phyloP scores from a whole-genome alignment of 495 filamentous ascomycete genomes.

The Xylaria sp. region DNA sequence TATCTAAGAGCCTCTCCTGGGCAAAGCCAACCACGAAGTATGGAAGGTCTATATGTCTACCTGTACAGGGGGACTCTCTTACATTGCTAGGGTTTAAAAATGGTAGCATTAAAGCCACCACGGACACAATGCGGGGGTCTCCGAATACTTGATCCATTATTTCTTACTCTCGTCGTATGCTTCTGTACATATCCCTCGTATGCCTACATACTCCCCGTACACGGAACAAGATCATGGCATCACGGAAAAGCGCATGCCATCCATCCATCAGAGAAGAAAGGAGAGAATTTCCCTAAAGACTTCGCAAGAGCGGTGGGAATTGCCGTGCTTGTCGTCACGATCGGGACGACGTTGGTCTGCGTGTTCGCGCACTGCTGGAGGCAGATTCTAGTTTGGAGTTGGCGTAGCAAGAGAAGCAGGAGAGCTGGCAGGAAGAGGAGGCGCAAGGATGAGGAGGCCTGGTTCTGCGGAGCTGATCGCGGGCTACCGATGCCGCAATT shows the following conservation, averaged over 20 bases:
- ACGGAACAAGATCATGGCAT: not conserved
- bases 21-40: not conserved
- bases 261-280: not conserved
- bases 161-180: not conserved
- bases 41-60: not conserved
- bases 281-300: conserved; percentile 27
- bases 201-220: not conserved
- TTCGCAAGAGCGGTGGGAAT: conserved; percentile 34
- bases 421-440: not conserved
- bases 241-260: not conserved
- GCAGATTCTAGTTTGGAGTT: conserved; percentile 25
- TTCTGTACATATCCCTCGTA: not conserved
- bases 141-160: not conserved
- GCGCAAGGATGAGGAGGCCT: conserved; percentile 18
- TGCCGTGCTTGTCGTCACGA: conserved; percentile 20
- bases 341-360: conserved; percentile 31
- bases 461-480: conserved; percentile 17
- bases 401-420: not conserved
- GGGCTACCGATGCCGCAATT: conserved; percentile 22
- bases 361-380: conserved; percentile 38
- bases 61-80: not conserved
- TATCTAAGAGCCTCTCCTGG: not conserved
- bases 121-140: not conserved
- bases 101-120: not conserved
- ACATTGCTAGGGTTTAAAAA: not conserved